Evolutionary conservation across 306 rosid genomes (phyloP).

Genomic region (Vigna reflexopilosa): DNA sequence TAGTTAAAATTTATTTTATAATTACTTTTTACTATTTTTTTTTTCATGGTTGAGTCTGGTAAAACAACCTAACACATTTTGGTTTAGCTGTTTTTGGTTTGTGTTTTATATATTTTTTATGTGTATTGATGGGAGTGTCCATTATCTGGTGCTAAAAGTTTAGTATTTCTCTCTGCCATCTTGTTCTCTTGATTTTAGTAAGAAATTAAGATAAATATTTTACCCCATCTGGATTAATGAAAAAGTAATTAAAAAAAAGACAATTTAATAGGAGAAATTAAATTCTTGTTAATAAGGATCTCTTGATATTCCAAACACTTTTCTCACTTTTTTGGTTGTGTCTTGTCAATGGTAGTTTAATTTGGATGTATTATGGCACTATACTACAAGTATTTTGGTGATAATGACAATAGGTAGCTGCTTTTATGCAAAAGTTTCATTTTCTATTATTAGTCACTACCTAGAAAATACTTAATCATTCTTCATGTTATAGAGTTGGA

Average conservation of each 20-base stretch:
- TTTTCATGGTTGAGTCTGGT: no score
- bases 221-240: no score
- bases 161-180: no score
- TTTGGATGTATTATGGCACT: constrained; percentile 15
- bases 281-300: not conserved
- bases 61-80: no score
- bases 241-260: no score
- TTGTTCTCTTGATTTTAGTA: no score
- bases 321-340: constrained; percentile 17
- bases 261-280: not conserved
- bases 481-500: not conserved
- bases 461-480: not conserved
- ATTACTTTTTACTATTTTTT: no score
- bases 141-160: not conserved
- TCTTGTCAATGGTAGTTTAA: constrained; percentile 8
- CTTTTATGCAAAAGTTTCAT: not conserved
- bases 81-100: no score
- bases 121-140: not conserved
- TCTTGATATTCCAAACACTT: not conserved
- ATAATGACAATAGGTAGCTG: not conserved
- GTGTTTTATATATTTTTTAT: not conserved
- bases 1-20: no score
- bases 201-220: no score
- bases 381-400: not conserved
- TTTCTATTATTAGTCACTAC: constrained; percentile 6